Evolutionary conservation across 192 early-diverging fungal genomes (phyloP), one percentile per base, ranked within the genome.

Genomic region (Mortierella antarctica): DNA sequence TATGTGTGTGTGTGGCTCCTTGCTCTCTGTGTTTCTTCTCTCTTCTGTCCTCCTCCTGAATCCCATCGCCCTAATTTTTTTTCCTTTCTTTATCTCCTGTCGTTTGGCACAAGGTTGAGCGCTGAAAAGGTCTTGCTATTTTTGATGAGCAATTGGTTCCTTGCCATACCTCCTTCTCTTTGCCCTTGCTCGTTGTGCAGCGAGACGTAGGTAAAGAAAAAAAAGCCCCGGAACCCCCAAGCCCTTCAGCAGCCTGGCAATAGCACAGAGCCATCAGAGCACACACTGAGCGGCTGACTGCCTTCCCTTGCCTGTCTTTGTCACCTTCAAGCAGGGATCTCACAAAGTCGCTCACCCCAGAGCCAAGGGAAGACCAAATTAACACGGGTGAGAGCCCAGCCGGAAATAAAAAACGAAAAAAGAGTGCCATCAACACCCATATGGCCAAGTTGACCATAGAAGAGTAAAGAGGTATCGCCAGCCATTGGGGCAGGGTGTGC

Each of bases 1-100:
- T 48, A 56, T 69, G 55, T 66, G 55, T 58, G 55, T 58, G 18
- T 48, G 45, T 61, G 73, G 73, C 73, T 74, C 73, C 73, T 74
- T 74, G 73, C 73, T 74, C 73, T 67, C 44, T 62, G 55, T 59
- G 18, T 39, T 61, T 56, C 42, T 48, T 64, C 56, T 64, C 52
- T 70, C 15, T 46, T 45, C n/a, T 45, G 6, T 41, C 20, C 46
- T 39, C 62, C 62, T 65, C 71, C 62, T 73, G 55, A 53, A 59
- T 66, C 40, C 31, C 31, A 31, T 31, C 31, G 31, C 31, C 56
- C 44, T 52, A 6, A 9, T 65, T 51, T 60, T 59, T 66, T 67
- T 74, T 74, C 62, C 55, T 51, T 58, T 60, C 7, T 7, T 18
- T 20, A 20, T 57, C 45, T 64, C 60, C 60, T 40, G 42, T 5